Evolutionary conservation across 306 rosid genomes (phyloP), one percentile per base, ranked within the genome.

Genomic region (Mimosa bimucronata): DNA sequence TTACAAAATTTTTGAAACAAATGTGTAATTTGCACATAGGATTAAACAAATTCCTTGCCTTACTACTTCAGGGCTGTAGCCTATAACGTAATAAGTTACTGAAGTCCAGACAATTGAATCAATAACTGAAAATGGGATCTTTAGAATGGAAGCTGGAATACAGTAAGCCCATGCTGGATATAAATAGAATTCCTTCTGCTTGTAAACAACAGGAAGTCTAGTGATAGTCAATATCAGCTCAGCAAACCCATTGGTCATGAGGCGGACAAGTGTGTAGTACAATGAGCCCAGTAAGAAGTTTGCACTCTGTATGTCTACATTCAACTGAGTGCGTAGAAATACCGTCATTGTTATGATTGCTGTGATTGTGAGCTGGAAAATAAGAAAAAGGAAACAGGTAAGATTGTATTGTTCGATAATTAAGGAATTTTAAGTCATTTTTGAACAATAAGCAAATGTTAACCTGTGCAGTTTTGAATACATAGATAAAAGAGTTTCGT

Each of bases 331-430:
- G 26, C 95, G 87, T 11, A 89, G 46, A 87, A 92, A 92, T 16
- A 89, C 90, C 1, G 97, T 92, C 97, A 92, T 90, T 65, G 97
- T 80, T 71, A 92, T 90, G 58, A 87, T 71, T 71, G 95, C 91
- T 19, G 89, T 83, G 83, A 92, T 78, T 46, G 89, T 73, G 50
- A 92, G 89, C 97, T 92, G 88, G 85, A 76, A 58, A 67, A 73
- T 40, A 75, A 66, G 58, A 74, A 67, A 40, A 67, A 48, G 16
- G 62, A 52, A 69, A 66, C 71, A 66, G 60, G 78, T 74, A 29
- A 78, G 73, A 25, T 70, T 52, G 62, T 75, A 29, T 44, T 37
- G 44, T 15, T 58, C 71, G 65, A 28, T 41, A 30, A 34, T 37
- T 52, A 12, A 77, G 34, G 45, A 61, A 60, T 58, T 78, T 3